Evolutionary conservation across 176 grass and related monocot species (phyloP), one percentile per base, ranked within the genome.

Genomic region (Zea luxurians): DNA sequence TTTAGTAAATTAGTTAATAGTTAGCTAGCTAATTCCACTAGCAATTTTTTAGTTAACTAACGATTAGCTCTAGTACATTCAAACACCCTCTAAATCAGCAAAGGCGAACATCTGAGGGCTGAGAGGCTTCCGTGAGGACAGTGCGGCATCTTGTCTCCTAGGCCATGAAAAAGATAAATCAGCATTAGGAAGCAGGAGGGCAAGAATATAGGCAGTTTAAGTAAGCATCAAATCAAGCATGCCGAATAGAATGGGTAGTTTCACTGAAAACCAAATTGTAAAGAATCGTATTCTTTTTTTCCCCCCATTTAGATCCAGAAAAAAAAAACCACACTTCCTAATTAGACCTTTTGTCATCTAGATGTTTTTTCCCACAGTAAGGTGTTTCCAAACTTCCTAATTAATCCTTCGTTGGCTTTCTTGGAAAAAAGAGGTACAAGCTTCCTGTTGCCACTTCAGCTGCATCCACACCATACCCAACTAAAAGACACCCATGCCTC

Each of bases 131-230:
- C 82, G 79, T 50, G 50, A 4, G 3, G 54, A 74, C 12, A 67
- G 37, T 54, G 34, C n/a, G 57, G 18, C 80, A 60, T 81, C 62
- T 53, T 77, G 36, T 80, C 87, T 80, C 73, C 58, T 45, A 66
- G 72, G 67, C 53, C 61, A 66, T 16, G 34, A 66, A 59, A 64
- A 2, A 83, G 67, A 38, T 47, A 81, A 50, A 27, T 27, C 27
- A 27, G 27, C 27, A 27, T 27, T 71, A 81, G 20, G 45, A 71
- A 60, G 72, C 5, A 76, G 27, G 17, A 65, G 40, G 64, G 70
- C 65, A 80, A 71, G 86, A 84, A 81, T 85, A 84, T 70, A 34
- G 58, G 65, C 43, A 88, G 80, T 18, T 8, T 64, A 69, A 88
- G 20, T 77, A 76, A 84, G 71, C 55, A 37, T 84, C 65, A 84